A percentile compares a stretch with the other conserved stretches of the same genome.
These are phyloP conservation scores for Stagonosporopsis cucurbitacearum DNA, from an alignment of 2,329 filamentous ascomycete genomes.

Conservation along the genomic window DNA sequence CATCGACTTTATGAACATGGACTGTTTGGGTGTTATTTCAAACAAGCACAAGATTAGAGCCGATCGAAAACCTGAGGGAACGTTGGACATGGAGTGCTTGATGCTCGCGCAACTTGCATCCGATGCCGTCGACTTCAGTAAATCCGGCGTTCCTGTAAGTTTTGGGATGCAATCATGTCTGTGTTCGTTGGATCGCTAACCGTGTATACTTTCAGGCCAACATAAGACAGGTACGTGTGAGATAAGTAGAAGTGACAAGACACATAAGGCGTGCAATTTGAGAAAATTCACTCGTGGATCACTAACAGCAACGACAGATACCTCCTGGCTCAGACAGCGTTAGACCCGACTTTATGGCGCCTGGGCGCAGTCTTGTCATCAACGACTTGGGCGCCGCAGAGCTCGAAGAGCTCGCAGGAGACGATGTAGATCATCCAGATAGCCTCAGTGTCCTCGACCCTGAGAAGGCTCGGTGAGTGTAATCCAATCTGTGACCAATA, in stretches of 20 bases:
- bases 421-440: constrained; percentile 48
- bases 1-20: constrained; percentile 58
- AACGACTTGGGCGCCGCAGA: constrained; percentile 38
- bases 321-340: constrained; percentile 27
- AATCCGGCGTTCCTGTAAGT: constrained; percentile 33
- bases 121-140: constrained; percentile 42
- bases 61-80: constrained; percentile 44
- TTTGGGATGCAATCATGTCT: background rate
- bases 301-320: constrained; percentile 9
- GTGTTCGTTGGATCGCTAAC: background rate
- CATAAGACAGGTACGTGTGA: constrained; percentile 4
- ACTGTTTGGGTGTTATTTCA: constrained; percentile 52
- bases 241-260: background rate
- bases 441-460: constrained; percentile 51
- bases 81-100: constrained; percentile 41
- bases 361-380: constrained; percentile 50
- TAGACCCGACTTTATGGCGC: constrained; percentile 63
- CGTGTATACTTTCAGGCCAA: constrained; percentile 3
- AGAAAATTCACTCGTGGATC: too few relatives aligned
- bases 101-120: constrained; percentile 50
- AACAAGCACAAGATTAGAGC: constrained; percentile 52
- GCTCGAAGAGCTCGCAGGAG: constrained; percentile 31
- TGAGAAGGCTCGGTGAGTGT: constrained; percentile 42
- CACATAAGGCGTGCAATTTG: background rate
- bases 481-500: background rate